Evolutionary conservation across 1,139 yeast genomes (phyloP).

Genomic region (Taiozyma sp.): DNA sequence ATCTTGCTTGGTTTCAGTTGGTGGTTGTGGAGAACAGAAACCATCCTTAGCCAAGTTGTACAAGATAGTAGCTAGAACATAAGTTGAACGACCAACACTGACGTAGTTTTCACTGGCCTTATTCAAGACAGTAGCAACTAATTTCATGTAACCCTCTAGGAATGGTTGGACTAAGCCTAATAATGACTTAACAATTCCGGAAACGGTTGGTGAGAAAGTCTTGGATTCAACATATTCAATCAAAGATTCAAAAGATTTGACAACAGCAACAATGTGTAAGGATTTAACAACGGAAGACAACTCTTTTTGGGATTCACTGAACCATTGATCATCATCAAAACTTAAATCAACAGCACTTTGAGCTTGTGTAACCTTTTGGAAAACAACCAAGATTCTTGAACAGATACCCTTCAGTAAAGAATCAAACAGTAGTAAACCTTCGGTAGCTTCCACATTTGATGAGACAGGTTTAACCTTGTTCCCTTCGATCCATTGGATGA

Average conservation of each 20-base stretch:
- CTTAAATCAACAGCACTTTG: constrained; percentile 31
- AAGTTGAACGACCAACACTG: constrained; percentile 57
- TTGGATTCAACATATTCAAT: constrained; percentile 27
- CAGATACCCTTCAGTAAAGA: constrained; percentile 44
- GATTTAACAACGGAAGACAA: constrained; percentile 34
- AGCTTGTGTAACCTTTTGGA: constrained; percentile 51
- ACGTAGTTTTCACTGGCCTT: constrained; percentile 43
- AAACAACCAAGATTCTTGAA: constrained; percentile 59
- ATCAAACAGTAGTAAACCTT: constrained; percentile 34
- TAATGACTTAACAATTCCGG: constrained; percentile 36
- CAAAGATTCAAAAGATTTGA: constrained; percentile 28
- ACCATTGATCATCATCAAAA: constrained; percentile 65
- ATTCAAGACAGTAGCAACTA: constrained; percentile 37
- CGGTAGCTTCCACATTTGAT: background rate
- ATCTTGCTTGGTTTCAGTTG: constrained; percentile 60
- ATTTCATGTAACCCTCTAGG: constrained; percentile 46
- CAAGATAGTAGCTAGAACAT: constrained; percentile 51
- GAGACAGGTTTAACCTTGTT: constrained; percentile 5
- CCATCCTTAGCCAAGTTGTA: constrained; percentile 73
- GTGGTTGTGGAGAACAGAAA: constrained; percentile 88
- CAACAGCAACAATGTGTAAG: constrained; percentile 30
- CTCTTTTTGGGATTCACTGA: constrained; percentile 43
- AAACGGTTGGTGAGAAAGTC: constrained; percentile 32
- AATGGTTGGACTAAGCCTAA: constrained; percentile 54
- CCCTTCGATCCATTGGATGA: constrained; percentile 36